Evolutionary conservation across 2,329 filamentous ascomycete species (phyloP), one percentile per base, ranked within the genome.

Genomic region (Aspergillus persii): DNA sequence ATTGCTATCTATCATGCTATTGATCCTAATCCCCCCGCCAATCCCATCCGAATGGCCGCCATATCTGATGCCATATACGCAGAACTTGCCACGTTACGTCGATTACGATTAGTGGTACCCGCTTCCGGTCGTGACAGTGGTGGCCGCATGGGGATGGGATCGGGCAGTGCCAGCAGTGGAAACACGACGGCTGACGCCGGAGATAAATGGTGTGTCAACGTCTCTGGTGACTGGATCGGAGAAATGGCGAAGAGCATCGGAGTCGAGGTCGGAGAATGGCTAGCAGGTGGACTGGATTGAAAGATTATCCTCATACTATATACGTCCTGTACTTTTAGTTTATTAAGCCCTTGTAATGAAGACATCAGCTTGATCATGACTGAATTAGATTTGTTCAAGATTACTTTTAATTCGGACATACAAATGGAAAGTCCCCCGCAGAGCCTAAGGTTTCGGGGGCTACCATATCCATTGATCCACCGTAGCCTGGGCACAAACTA

Each of bases 161-260:
- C 63, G 8, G 62, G 66, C 5, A 71, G 68, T n/a, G 67, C 69
- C 30, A 66, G 68, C 18, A 73, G 67, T 53, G 73, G 70, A 9
- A 74, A 72, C 56, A 76, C 72, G 3, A 72, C 69, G 27, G 71
- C 74, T 18, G 76, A 77, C 62, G 73, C 70, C 3, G 75, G 73
- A 4, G 79, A 79, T 61, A 81, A 79, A 55, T 82, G 80, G 80
- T 76, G 74, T 58, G 75, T 80, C 12, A 80, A 80, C 69, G 76
- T 81, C 7, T 77, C 74, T 26, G 76, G 77, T 5, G 77, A 79
- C 51, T 80, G 77, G 77, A 76, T 81, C 50, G 77, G 75, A 4
- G 76, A 76, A 44, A 64, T 80, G 68, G 78, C 76, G 2, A 77
- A 76, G 64, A 74, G 72, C 0, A 75, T 81, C 61, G 76, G 77